Conservation (phyloP, 1,139 yeast genomes). For the Candida sp. region DNA sequence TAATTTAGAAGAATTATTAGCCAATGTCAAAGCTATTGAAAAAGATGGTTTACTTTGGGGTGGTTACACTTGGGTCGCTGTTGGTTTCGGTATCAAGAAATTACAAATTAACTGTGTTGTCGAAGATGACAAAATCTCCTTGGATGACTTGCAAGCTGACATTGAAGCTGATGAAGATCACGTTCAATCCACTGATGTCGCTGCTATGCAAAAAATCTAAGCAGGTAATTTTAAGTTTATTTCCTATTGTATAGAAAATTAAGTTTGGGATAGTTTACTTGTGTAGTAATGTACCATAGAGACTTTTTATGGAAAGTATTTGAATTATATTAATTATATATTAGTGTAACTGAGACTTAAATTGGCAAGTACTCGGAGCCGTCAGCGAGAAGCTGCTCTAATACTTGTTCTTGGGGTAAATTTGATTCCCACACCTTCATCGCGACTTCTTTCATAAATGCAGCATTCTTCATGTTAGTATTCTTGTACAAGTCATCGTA, state of each 20-base stretch:
- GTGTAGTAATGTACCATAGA: constrained; percentile 3
- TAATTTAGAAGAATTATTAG: constrained; percentile 82
- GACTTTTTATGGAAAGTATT: too few species aligned
- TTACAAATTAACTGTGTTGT: constrained; percentile 97
- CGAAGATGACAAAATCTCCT: constrained; percentile 94
- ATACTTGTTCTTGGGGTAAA: constrained; percentile 33
- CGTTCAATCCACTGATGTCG: constrained; percentile 97
- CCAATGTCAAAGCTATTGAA: constrained; percentile 78
- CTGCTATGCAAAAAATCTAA: constrained; percentile 98
- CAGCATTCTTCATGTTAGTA: constrained; percentile 50
- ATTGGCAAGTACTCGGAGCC: constrained; percentile 50
- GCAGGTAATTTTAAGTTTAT: constrained; percentile 10
- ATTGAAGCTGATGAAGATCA: constrained; percentile 98
- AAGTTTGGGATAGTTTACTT: constrained; percentile 1
- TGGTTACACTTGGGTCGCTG: constrained; percentile 94
- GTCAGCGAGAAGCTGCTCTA: constrained; percentile 42
- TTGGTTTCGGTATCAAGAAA: constrained; percentile 99
- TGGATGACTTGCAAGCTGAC: constrained; percentile 79
- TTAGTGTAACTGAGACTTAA: too few species aligned
- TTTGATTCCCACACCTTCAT: constrained; percentile 41
- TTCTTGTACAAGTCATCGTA: constrained; percentile 40
- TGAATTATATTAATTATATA: too few species aligned
- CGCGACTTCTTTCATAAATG: constrained; percentile 35
- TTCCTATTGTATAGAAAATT: constrained; percentile 4
- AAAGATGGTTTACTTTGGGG: constrained; percentile 98